phyloP scores from a whole-genome alignment of 139 green algal genomes.

The Picochlorum sp. region DNA sequence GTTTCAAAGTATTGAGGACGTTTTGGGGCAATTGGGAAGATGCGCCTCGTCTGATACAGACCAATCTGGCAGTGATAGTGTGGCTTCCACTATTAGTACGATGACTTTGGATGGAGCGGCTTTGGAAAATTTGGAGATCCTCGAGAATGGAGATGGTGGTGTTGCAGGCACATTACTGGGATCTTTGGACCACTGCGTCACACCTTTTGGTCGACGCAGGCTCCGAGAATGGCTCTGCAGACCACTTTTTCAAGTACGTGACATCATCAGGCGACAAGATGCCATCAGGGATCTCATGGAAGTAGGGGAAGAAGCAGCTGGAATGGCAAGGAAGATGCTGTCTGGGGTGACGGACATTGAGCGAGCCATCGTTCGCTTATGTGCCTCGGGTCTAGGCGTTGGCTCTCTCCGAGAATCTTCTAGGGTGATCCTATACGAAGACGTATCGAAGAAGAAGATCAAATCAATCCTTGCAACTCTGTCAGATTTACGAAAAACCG shows the following conservation, averaged over 20 bases:
- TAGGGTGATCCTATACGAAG: constrained; percentile 94
- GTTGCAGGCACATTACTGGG: constrained; percentile 68
- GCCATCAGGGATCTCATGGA: constrained; percentile 56
- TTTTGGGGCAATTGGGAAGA: constrained; percentile 9
- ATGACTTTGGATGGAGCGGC: constrained; percentile 86
- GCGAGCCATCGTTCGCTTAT: constrained; percentile 68
- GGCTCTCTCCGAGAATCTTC: constrained; percentile 46
- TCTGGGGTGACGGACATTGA: constrained; percentile 77
- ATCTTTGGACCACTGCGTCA: constrained; percentile 80
- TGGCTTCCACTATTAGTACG: neutral
- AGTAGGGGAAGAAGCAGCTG: constrained; percentile 36
- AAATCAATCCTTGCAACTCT: constrained; percentile 53
- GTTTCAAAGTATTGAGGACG: constrained; percentile 50
- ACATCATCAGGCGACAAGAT: constrained; percentile 73
- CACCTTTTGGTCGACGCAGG: constrained; percentile 70
- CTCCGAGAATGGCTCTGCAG: constrained; percentile 83
- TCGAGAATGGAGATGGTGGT: constrained; percentile 80
- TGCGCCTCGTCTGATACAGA: neutral
- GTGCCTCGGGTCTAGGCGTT: constrained; percentile 31
- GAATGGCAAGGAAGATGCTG: constrained; percentile 31
- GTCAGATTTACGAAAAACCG: constrained; percentile 41
- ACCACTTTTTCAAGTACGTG: constrained; percentile 52
- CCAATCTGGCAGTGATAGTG: neutral
- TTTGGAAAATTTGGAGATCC: constrained; percentile 87
- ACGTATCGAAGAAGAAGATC: constrained; percentile 51